Evolutionary conservation across 176 grass and related monocot genomes (phyloP).

Genomic region (Hordeum marinum): DNA sequence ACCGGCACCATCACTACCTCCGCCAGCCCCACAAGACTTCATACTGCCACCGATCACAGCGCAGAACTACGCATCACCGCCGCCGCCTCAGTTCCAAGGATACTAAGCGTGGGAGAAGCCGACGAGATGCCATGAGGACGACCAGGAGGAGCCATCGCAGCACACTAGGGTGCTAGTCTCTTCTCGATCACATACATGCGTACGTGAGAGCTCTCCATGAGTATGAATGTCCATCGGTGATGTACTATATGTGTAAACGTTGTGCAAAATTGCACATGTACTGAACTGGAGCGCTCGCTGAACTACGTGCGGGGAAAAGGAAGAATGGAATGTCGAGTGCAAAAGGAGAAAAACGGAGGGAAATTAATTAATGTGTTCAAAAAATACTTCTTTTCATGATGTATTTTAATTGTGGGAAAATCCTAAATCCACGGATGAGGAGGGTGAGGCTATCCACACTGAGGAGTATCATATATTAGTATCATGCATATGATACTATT

Average conservation of each 20-base stretch:
- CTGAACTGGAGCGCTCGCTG: background rate
- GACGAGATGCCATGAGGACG: background rate
- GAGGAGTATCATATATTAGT: too few relatives aligned
- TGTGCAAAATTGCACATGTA: conserved; percentile 5
- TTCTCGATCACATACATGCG: background rate
- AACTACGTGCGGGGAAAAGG: background rate
- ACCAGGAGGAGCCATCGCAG: background rate
- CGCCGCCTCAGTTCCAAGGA: conserved; percentile 44
- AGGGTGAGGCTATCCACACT: too few relatives aligned
- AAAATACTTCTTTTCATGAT: background rate
- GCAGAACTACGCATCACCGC: conserved; percentile 21
- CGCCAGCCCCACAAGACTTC: background rate
- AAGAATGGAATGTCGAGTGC: background rate
- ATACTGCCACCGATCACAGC: conserved; percentile 30
- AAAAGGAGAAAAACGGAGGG: background rate
- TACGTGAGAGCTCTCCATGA: conserved; percentile 15
- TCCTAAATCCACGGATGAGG: too few relatives aligned
- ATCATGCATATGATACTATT: too few relatives aligned
- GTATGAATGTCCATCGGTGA: background rate
- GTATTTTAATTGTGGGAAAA: too few relatives aligned
- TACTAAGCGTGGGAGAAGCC: conserved; percentile 5
- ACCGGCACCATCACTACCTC: background rate
- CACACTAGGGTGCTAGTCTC: background rate
- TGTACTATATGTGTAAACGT: background rate
- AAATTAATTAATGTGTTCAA: background rate